A percentile compares a stretch with the other conserved stretches of the same genome.
phyloP scores from a whole-genome alignment of 768 basidiomycete species.

The Mycena galericulata region DNA sequence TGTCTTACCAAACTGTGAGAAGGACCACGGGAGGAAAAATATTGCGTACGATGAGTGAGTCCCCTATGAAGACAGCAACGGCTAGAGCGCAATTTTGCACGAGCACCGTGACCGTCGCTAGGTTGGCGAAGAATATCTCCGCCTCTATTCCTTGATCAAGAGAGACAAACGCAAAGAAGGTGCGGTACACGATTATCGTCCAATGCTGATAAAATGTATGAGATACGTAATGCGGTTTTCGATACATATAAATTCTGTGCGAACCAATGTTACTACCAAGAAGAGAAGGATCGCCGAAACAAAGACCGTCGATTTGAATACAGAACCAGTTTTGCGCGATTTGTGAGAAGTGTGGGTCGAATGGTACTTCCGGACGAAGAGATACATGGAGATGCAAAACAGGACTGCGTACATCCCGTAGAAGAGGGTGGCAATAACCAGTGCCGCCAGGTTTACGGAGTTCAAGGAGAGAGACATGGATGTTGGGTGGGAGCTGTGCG shows the following conservation, averaged over 20 bases:
- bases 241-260: neutral
- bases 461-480: slow-evolving; percentile 10
- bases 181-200: neutral
- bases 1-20: neutral
- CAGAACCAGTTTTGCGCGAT: neutral
- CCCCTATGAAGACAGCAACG: slow-evolving; percentile 5
- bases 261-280: slow-evolving; percentile 7
- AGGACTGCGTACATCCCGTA: slow-evolving; percentile 21
- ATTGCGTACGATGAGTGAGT: slow-evolving; percentile 16
- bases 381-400: slow-evolving; percentile 19
- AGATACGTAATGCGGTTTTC: neutral
- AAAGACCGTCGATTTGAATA: slow-evolving; percentile 17
- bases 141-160: neutral
- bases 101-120: neutral
- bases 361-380: slow-evolving; percentile 5
- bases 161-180: slow-evolving; percentile 7
- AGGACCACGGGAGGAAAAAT: neutral
- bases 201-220: slow-evolving; percentile 15
- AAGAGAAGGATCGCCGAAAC: slow-evolving; percentile 9
- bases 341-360: slow-evolving; percentile 4
- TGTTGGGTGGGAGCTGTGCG: neutral
- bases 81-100: neutral
- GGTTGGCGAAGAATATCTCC: slow-evolving; percentile 6
- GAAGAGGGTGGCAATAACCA: slow-evolving; percentile 3
- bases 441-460: slow-evolving; percentile 2